These are phyloP conservation scores for Euryodendron excelsum DNA, from an alignment of 148 eudicot genomes.

Conservation along the genomic window DNA sequence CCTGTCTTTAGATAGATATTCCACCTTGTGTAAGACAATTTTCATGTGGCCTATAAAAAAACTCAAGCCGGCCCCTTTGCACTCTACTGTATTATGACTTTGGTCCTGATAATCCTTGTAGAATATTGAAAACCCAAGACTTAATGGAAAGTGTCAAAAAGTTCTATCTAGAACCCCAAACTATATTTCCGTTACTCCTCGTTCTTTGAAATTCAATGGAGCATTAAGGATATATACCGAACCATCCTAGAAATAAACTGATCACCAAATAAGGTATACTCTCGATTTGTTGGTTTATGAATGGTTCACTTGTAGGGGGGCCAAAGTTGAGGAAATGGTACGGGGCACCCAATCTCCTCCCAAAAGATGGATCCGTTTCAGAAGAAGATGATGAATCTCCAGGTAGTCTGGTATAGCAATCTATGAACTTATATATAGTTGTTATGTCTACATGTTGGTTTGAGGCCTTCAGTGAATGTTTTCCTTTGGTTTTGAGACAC, in stretches of 20 bases:
- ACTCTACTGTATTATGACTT: no score
- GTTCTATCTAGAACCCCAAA: neutral
- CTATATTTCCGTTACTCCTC: neutral
- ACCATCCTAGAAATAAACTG: neutral
- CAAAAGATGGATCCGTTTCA: constrained; percentile 53
- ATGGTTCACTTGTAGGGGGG: constrained; percentile 54
- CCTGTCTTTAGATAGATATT: neutral
- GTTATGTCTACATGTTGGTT: neutral
- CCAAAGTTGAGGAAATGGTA: constrained; percentile 98
- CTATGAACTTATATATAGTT: neutral
- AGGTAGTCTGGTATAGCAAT: constrained; percentile 24
- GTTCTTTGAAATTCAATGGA: neutral
- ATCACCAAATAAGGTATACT: neutral
- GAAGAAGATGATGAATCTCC: constrained; percentile 44
- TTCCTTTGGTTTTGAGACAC: constrained; percentile 16
- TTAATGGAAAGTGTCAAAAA: neutral
- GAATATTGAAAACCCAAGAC: neutral
- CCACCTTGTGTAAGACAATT: neutral
- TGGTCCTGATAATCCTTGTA: no score
- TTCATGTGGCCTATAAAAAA: neutral
- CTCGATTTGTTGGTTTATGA: neutral
- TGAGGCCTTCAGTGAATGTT: neutral
- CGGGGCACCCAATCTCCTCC: constrained; percentile 85
- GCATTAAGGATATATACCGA: neutral
- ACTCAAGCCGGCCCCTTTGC: neutral